Percentiles rank a stretch among this genome's conserved stretches.
Evolutionary conservation across 768 basidiomycete genomes (phyloP).

Genomic region (Xerocomus brunneocitrinus): DNA sequence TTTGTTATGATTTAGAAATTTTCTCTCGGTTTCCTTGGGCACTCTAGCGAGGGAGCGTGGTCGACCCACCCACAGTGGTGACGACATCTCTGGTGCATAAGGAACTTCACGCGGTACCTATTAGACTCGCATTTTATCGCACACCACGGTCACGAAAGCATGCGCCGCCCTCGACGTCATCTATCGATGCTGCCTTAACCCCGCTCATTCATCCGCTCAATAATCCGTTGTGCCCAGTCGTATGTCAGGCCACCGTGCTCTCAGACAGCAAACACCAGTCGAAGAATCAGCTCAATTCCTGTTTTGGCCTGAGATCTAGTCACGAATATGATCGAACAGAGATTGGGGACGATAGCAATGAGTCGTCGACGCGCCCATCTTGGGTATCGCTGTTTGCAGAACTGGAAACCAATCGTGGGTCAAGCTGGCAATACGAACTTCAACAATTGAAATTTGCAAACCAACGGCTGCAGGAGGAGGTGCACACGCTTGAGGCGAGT

Average conservation of each 20-base stretch:
- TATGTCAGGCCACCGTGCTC: conserved; percentile 29
- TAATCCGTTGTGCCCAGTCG: conserved; percentile 23
- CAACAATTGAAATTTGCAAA: conserved; percentile 78
- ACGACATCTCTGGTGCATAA: conserved; percentile 36
- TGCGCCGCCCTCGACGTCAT: neutral
- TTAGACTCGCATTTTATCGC: conserved; percentile 37
- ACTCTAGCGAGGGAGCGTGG: conserved; percentile 3
- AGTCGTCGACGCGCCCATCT: conserved; percentile 10
- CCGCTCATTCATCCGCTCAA: conserved; percentile 16
- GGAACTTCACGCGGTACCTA: conserved; percentile 28
- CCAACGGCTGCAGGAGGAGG: conserved; percentile 57
- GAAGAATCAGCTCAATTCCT: neutral
- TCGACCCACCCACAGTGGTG: conserved; percentile 19
- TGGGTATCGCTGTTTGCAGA: conserved; percentile 62
- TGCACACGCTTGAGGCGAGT: conserved; percentile 36
- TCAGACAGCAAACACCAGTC: neutral
- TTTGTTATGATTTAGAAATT: neutral
- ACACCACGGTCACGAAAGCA: conserved; percentile 19
- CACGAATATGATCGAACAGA: neutral
- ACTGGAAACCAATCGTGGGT: conserved; percentile 58
- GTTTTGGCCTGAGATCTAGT: neutral
- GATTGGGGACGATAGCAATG: neutral
- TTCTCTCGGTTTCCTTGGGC: neutral
- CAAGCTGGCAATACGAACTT: conserved; percentile 92
- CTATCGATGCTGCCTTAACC: neutral